phyloP scores from a whole-genome alignment of 192 early-diverging fungal genomes.

The Chytriomyces confervae region DNA sequence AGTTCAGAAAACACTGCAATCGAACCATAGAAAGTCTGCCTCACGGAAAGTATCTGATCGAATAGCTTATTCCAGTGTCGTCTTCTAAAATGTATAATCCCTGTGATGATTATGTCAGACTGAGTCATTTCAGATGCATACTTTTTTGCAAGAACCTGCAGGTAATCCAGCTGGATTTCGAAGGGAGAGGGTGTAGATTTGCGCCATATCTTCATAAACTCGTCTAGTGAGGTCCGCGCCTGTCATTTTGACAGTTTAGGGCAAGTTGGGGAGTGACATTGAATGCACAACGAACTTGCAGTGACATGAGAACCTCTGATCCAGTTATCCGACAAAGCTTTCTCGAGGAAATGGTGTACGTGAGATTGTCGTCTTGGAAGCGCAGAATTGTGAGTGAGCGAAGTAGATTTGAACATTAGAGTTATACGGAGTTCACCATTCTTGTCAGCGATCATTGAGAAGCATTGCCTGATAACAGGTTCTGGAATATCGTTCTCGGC shows the following conservation, averaged over 20 bases:
- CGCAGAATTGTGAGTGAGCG: background rate
- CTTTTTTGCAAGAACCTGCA: slow-evolving; percentile 28
- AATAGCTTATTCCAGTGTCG: background rate
- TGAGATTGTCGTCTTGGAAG: too few relatives aligned
- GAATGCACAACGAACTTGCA: slow-evolving; percentile 21
- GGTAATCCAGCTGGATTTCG: slow-evolving; percentile 18
- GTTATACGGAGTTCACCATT: background rate
- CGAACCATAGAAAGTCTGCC: slow-evolving; percentile 37
- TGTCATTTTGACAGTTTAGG: slow-evolving; percentile 3
- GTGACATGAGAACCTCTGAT: slow-evolving; percentile 38
- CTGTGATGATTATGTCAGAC: slow-evolving; percentile 3
- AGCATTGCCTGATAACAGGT: slow-evolving; percentile 28
- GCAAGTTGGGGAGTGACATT: background rate
- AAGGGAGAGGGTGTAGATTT: slow-evolving; percentile 35
- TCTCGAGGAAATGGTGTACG: slow-evolving; percentile 28
- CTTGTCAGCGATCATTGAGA: slow-evolving; percentile 30
- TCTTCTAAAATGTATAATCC: slow-evolving; percentile 13
- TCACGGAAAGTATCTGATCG: slow-evolving; percentile 26
- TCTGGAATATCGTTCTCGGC: slow-evolving; percentile 38
- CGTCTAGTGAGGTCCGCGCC: slow-evolving; percentile 23
- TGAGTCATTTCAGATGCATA: background rate
- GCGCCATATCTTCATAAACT: slow-evolving; percentile 43
- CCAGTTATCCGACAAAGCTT: slow-evolving; percentile 43
- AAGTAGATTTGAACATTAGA: background rate
- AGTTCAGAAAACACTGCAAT: slow-evolving; percentile 14